phyloP scores from a whole-genome alignment of 129 eudicot genomes.

The Ambrosia trifida region DNA sequence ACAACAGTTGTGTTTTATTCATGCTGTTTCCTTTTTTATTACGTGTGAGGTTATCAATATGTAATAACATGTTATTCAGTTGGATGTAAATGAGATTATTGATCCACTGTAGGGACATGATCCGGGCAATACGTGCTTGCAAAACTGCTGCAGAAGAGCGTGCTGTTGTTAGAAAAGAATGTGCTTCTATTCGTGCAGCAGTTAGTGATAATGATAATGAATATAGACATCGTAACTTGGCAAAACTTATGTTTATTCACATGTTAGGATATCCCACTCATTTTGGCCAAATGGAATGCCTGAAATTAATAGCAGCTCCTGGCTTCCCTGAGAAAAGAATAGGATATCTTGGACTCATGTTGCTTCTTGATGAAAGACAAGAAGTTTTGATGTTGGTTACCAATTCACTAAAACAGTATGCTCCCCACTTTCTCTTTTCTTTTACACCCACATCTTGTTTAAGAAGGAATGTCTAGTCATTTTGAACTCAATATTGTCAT shows the following conservation, averaged over 20 bases:
- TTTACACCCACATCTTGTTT: slow-evolving; percentile 11
- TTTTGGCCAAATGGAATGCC: slow-evolving; percentile 99
- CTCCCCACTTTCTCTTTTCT: slow-evolving; percentile 26
- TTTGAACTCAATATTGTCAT: slow-evolving; percentile 14
- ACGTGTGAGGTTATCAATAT: neutral
- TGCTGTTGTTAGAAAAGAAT: slow-evolving; percentile 97
- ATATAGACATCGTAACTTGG: slow-evolving; percentile 95
- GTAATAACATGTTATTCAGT: slow-evolving; percentile 23
- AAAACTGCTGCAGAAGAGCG: slow-evolving; percentile 99
- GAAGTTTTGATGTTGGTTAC: slow-evolving; percentile 99
- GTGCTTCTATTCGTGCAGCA: slow-evolving; percentile 97
- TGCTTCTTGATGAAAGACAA: slow-evolving; percentile 99
- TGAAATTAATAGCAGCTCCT: slow-evolving; percentile 93
- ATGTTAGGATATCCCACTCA: slow-evolving; percentile 99
- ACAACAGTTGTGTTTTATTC: neutral
- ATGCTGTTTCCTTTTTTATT: neutral
- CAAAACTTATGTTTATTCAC: slow-evolving; percentile 99
- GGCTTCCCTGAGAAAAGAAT: slow-evolving; percentile 99
- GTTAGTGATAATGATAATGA: slow-evolving; percentile 91
- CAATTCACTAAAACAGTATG: slow-evolving; percentile 95
- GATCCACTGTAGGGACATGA: slow-evolving; percentile 89
- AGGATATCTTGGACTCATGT: slow-evolving; percentile 98
- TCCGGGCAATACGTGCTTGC: slow-evolving; percentile 99
- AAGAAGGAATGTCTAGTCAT: slow-evolving; percentile 5
- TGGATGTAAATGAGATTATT: slow-evolving; percentile 17